These are phyloP conservation scores for Amaranthus hypochondriacus DNA, from an alignment of 148 eudicot species.

Conservation along the genomic window DNA sequence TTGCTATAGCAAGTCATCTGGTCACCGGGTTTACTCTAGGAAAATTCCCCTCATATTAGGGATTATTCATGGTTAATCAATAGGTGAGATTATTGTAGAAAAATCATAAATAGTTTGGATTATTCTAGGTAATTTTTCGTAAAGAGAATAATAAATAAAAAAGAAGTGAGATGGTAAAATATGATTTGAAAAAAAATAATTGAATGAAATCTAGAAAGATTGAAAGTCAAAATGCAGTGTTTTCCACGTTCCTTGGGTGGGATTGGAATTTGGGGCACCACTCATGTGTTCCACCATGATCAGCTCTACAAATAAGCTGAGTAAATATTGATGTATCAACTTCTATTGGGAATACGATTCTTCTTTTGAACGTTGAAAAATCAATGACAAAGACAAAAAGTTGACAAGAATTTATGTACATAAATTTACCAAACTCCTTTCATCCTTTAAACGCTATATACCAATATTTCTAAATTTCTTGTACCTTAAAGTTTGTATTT, in stretches of 20 bases:
- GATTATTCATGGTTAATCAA: too few species aligned
- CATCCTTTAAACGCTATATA: background rate
- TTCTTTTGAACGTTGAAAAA: background rate
- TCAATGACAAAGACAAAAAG: background rate
- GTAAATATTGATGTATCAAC: background rate
- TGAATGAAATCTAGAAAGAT: background rate
- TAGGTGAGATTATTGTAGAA: too few species aligned
- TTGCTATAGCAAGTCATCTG: too few species aligned
- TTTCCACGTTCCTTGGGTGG: constrained; percentile 14
- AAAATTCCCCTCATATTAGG: too few species aligned
- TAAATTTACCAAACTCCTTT: constrained; percentile 19
- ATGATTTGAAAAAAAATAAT: too few species aligned
- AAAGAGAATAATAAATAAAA: too few species aligned
- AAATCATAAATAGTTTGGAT: background rate
- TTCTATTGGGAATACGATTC: constrained; percentile 19
- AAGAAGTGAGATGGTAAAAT: too few species aligned
- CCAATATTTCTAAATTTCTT: too few species aligned
- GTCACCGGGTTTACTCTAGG: too few species aligned
- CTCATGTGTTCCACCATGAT: background rate
- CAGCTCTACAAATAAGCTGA: background rate
- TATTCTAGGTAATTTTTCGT: background rate
- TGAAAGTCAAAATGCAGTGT: background rate
- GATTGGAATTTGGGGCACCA: constrained; percentile 4
- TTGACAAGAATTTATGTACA: constrained; percentile 2
- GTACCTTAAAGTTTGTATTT: too few species aligned